Percentiles rank a stretch among this genome's conserved stretches.
Conservation (phyloP, 2,329 filamentous ascomycete species). For the Alternaria brassicicola region DNA sequence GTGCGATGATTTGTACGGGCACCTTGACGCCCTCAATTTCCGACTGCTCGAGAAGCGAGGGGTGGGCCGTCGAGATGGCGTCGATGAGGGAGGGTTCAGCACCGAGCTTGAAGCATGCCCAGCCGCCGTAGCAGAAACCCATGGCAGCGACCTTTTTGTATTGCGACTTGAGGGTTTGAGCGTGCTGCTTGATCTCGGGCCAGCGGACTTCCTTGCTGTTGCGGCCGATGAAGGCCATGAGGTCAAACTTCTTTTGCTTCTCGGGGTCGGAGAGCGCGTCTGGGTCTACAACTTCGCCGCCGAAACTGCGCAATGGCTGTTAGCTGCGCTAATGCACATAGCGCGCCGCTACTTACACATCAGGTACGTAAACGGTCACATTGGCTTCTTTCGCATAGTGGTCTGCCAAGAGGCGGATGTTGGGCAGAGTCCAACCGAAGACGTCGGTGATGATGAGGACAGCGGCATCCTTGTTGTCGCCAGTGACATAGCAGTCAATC, state of each 20-base stretch:
- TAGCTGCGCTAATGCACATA: background rate
- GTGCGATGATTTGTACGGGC: constrained; percentile 39
- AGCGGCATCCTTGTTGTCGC: constrained; percentile 53
- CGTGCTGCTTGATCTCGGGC: constrained; percentile 47
- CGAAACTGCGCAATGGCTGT: constrained; percentile 29
- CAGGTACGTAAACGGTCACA: constrained; percentile 55
- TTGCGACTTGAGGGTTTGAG: constrained; percentile 44
- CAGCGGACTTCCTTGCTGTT: constrained; percentile 50
- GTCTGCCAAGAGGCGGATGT: constrained; percentile 56
- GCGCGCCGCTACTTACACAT: constrained; percentile 42
- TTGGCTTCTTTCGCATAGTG: constrained; percentile 54
- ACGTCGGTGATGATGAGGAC: constrained; percentile 55
- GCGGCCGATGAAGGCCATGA: constrained; percentile 48
- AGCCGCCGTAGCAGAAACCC: constrained; percentile 58
- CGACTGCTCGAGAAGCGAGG: constrained; percentile 35
- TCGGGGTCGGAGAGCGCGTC: constrained; percentile 35
- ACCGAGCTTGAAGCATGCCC: constrained; percentile 42
- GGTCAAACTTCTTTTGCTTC: constrained; percentile 46
- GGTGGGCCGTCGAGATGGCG: constrained; percentile 39
- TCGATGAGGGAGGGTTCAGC: constrained; percentile 42
- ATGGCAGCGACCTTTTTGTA: constrained; percentile 53
- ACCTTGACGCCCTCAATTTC: constrained; percentile 43
- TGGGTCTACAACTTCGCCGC: constrained; percentile 37
- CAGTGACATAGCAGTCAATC: constrained; percentile 51
- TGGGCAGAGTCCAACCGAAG: constrained; percentile 57